Conservation (phyloP, 176 grass and related monocot species). For the Sorghum bicolor region Sorghum_bicolor_NCBIv3 NC_012875.2:2595501-2596000, state of each 20-base stretch:
- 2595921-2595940: background rate
- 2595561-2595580: background rate
- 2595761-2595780: background rate
- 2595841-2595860: background rate
- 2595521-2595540: background rate
- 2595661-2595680: background rate
- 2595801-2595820: background rate
- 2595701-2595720: background rate
- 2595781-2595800: background rate
- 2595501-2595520: background rate
- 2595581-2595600: background rate
- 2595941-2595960: background rate
- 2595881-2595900: background rate
- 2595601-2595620: background rate
- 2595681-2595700: background rate
- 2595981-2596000: background rate
- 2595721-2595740: background rate
- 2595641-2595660: background rate
- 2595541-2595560: background rate
- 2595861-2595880: background rate
- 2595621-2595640: background rate
- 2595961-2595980: background rate
- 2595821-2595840: background rate
- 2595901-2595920: background rate
- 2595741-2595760: background rate